Evolutionary conservation across 2,329 filamentous ascomycete genomes (phyloP).

Genomic region (Fusarium sp.): DNA sequence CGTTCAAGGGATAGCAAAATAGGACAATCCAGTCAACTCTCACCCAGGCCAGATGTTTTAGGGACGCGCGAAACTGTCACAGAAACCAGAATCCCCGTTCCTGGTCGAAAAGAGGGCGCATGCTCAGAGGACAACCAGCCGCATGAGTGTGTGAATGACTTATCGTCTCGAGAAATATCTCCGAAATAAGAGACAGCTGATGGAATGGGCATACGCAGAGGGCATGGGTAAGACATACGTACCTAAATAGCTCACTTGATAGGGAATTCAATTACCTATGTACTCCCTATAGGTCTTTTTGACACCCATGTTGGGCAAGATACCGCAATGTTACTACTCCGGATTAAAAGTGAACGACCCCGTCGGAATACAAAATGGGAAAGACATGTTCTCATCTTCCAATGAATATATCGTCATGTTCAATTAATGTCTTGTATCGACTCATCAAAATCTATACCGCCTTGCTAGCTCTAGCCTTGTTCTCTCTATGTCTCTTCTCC

Average conservation of each 20-base stretch:
- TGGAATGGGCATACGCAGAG: not conserved
- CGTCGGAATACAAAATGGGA: not conserved
- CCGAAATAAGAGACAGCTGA: constrained; percentile 4
- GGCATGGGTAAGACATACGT: not conserved
- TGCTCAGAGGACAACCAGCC: constrained; percentile 53
- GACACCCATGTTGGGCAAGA: not conserved
- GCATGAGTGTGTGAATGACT: constrained; percentile 50
- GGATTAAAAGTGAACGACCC: not conserved
- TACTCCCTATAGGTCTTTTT: not conserved
- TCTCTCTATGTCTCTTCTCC: constrained; percentile 75
- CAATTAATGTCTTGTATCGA: constrained; percentile 16
- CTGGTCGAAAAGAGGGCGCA: constrained; percentile 28
- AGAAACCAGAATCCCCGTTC: constrained; percentile 28
- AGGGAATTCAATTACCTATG: constrained; percentile 3
- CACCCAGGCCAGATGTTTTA: constrained; percentile 31
- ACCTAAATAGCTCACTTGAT: constrained; percentile 10
- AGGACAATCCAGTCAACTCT: constrained; percentile 9
- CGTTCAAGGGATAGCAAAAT: constrained; percentile 43
- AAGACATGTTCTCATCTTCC: not conserved
- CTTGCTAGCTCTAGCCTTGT: constrained; percentile 65
- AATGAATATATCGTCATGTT: constrained; percentile 4
- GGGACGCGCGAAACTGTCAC: constrained; percentile 47
- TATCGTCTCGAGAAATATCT: constrained; percentile 24
- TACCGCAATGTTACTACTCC: not conserved
- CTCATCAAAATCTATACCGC: constrained; percentile 50